Percentiles rank a stretch among this genome's conserved stretches.
phyloP scores from a whole-genome alignment of 1,284 basidiomycete genomes.

The Porogramme epimiltina region DNA sequence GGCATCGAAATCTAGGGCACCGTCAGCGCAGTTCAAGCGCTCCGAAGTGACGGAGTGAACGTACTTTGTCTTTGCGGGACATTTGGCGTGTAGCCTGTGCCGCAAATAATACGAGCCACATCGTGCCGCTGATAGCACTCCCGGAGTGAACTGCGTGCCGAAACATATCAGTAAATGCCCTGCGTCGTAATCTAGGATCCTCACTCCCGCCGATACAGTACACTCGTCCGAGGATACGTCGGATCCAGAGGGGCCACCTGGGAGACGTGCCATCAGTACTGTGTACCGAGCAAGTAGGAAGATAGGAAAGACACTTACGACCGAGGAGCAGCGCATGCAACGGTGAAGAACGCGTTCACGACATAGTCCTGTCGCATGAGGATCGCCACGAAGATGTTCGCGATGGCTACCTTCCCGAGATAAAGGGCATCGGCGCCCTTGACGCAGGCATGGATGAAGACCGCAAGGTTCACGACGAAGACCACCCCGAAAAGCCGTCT shows the following conservation, averaged over 20 bases:
- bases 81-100: slow-evolving; percentile 53
- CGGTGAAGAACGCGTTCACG: slow-evolving; percentile 53
- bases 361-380: slow-evolving; percentile 63
- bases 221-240: slow-evolving; percentile 51
- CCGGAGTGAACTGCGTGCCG: slow-evolving; percentile 49
- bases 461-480: slow-evolving; percentile 52
- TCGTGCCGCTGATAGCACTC: slow-evolving; percentile 49
- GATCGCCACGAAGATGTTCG: slow-evolving; percentile 54
- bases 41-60: slow-evolving; percentile 2
- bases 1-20: slow-evolving; percentile 40
- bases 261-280: slow-evolving; percentile 3
- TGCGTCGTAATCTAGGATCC: slow-evolving; percentile 8
- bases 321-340: slow-evolving; percentile 48
- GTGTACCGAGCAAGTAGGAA: too few species aligned
- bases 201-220: slow-evolving; percentile 55
- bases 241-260: slow-evolving; percentile 56
- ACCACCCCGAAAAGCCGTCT: slow-evolving; percentile 58
- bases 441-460: slow-evolving; percentile 47
- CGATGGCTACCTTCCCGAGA: slow-evolving; percentile 49
- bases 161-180: background rate
- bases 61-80: slow-evolving; percentile 40
- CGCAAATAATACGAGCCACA: slow-evolving; percentile 54
- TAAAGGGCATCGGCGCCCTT: slow-evolving; percentile 42
- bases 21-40: background rate
- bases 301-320: slow-evolving; percentile 38